Base-by-base conservation (phyloP, 495 filamentous ascomycete genomes). In the Penicillium desertorum region DNA sequence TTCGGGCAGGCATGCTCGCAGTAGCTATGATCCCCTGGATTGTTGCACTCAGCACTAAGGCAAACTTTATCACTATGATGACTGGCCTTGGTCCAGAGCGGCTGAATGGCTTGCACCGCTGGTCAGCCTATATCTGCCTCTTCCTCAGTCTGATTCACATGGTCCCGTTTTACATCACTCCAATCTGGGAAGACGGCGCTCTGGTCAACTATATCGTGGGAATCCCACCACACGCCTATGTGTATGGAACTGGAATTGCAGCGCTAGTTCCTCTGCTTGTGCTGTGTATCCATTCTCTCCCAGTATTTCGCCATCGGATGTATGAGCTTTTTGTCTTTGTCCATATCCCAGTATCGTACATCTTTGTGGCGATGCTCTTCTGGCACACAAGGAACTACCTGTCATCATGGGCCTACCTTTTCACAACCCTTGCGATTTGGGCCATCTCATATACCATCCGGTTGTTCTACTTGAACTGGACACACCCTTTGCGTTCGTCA, bases 341-440 rank as follows among this genome's bases (percentile, higher is more conserved):
- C 16, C 93, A 98, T 65, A 85, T 91, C 1, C 89, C 92, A 0
- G 85, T 90, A 11, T 87, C 92, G 2, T 81, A 92, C 48, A 79
- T 90, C 36, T 96, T 90, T 65, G 69, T 97, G 32, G 91, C 79
- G 10, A 81, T 96, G 75, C 81, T 98, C 16, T 96, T 98, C 72
- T 98, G 93, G 93, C 93, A 98, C 71, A 94, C 88, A 62, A 86
- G 90, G 63, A 96, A 98, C 70, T 95, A 90, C 67, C 78, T 98
- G 29, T 86, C 85, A 16, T 95, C 92, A 6, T 98, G 94, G 93
- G 79, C 84, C 69, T 98, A 97, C 63, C 81, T 98, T 9, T 94
- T 80, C 63, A 86, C 90, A 10, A 94, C 91, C 0, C 74, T 91
- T 37, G 90, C 77, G 34, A 91, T 96, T 65, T 94, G 91, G 86